A percentile compares a stretch with the other conserved stretches of the same genome.
Evolutionary conservation across 2,329 filamentous ascomycete species (phyloP).

Genomic region (Cladosporium sp.): DNA sequence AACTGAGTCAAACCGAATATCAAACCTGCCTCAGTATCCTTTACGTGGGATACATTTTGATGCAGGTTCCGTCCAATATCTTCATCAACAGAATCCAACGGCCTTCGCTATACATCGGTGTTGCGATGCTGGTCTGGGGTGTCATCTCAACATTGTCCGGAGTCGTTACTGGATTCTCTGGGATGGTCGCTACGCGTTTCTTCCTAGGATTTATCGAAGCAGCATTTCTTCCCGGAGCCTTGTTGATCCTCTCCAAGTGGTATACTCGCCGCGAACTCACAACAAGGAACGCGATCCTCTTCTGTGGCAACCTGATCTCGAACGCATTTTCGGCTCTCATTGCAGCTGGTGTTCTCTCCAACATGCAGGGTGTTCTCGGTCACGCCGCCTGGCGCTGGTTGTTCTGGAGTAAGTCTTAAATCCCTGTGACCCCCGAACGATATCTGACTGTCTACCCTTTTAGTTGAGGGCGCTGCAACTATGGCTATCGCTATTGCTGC

Average conservation of each 20-base stretch:
- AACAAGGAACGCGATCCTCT: slow-evolving; percentile 54
- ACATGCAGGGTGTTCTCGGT: slow-evolving; percentile 62
- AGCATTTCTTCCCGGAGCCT: slow-evolving; percentile 44
- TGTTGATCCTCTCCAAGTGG: slow-evolving; percentile 52
- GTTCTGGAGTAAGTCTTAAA: slow-evolving; percentile 15
- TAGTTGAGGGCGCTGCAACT: slow-evolving; percentile 61
- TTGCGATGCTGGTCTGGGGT: slow-evolving; percentile 41
- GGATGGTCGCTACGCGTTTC: slow-evolving; percentile 43
- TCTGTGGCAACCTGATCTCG: slow-evolving; percentile 52
- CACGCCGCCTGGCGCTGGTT: slow-evolving; percentile 58
- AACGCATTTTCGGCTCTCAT: slow-evolving; percentile 57
- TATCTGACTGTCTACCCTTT: slow-evolving; percentile 1
- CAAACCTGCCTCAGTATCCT: slow-evolving; percentile 48
- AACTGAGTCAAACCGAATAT: slow-evolving; percentile 58
- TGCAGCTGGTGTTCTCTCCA: slow-evolving; percentile 62
- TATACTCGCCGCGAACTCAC: slow-evolving; percentile 58
- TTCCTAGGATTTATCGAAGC: slow-evolving; percentile 50
- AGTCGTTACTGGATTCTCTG: slow-evolving; percentile 38
- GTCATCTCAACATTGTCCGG: slow-evolving; percentile 39
- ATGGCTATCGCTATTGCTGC: slow-evolving; percentile 55
- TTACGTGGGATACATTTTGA: slow-evolving; percentile 44
- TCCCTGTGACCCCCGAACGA: slow-evolving; percentile 25
- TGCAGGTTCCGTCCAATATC: slow-evolving; percentile 42
- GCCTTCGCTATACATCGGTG: slow-evolving; percentile 38
- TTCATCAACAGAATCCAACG: slow-evolving; percentile 39